Evolutionary conservation across 2,329 filamentous ascomycete species (phyloP), one percentile per base, ranked within the genome.

Genomic region (Penicillium sp.): DNA sequence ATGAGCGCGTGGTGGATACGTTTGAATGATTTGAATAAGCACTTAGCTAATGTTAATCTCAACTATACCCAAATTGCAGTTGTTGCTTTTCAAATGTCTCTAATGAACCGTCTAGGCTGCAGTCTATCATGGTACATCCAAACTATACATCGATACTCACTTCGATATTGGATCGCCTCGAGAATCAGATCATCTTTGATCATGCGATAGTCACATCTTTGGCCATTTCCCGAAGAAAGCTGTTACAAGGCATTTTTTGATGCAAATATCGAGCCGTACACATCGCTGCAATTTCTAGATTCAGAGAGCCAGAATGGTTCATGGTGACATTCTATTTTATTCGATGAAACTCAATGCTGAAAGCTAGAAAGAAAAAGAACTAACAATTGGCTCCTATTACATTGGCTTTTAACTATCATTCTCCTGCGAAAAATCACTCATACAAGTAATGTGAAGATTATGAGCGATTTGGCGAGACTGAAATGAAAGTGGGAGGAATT

Each of bases 121-220:
- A 20, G 27, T 42, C 31, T 29, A 43, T 42, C 20, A 13, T 31
- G 13, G 12, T 44, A 20, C 23, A 27, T 12, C 23, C 29, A n/a
- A 44, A 41, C 18, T 31, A 41, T 10, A 23, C 28, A 29, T 43
- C 32, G 8, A 15, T 7, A 18, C 32, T 35, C 32, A 20, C 32
- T 35, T 35, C 6, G 18, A 10, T n/a, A 35, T 35, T 1, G 32
- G 32, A 8, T 35, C 18, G 3, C 32, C 32, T 35, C 15, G 7
- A 35, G 15, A 18, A 35, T 15, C 7, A 35, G 32, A 20, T 35
- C 32, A 35, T 35, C 32, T 8, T 35, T 35, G 32, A 35, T 35
- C 66, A 88, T 75, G 56, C 86, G 81, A 58, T 85, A 81, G 1
- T 84, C 0, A 81, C 78, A 55, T 86, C 82, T 60, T 82, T 83